Evolutionary conservation across 768 basidiomycete species (phyloP).

Genomic region (Crucibulum laeve): DNA sequence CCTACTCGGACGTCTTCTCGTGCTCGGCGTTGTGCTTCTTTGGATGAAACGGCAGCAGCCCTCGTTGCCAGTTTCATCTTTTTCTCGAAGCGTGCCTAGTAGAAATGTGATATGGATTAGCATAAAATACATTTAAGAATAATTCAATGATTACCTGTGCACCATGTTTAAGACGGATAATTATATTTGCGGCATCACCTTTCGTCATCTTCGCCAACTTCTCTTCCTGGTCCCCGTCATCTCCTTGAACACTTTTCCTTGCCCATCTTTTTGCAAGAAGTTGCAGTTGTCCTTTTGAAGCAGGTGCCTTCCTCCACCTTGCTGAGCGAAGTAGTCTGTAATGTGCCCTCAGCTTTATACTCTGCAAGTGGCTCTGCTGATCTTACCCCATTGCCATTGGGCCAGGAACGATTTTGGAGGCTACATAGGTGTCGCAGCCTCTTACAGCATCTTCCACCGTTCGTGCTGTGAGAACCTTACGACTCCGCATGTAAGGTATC

Average conservation of each 20-base stretch:
- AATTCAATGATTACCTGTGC: slow-evolving; percentile 46
- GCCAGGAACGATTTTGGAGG: slow-evolving; percentile 50
- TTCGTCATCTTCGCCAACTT: slow-evolving; percentile 53
- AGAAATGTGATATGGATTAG: not conserved
- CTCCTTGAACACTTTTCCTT: slow-evolving; percentile 10
- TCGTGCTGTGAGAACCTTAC: slow-evolving; percentile 48
- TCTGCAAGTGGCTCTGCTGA: not conserved
- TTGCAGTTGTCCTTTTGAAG: slow-evolving; percentile 55
- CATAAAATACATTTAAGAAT: not conserved
- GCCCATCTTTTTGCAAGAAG: slow-evolving; percentile 53
- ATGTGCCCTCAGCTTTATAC: slow-evolving; percentile 1
- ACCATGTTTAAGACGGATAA: slow-evolving; percentile 74
- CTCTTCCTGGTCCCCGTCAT: slow-evolving; percentile 17
- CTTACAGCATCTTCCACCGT: slow-evolving; percentile 57
- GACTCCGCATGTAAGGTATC: slow-evolving; percentile 50
- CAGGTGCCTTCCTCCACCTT: slow-evolving; percentile 59
- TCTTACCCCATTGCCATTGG: slow-evolving; percentile 46
- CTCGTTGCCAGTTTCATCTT: slow-evolving; percentile 38
- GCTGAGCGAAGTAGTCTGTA: slow-evolving; percentile 59
- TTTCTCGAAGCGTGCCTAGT: slow-evolving; percentile 54
- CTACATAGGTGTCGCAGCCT: slow-evolving; percentile 67
- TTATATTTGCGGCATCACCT: slow-evolving; percentile 76
- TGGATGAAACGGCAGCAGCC: slow-evolving; percentile 26
- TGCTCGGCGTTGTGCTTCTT: slow-evolving; percentile 46
- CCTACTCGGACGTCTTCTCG: slow-evolving; percentile 63